Evolutionary conservation across 805 yeast genomes (phyloP).

Genomic region (Wickerhamomyces ciferrii): DNA sequence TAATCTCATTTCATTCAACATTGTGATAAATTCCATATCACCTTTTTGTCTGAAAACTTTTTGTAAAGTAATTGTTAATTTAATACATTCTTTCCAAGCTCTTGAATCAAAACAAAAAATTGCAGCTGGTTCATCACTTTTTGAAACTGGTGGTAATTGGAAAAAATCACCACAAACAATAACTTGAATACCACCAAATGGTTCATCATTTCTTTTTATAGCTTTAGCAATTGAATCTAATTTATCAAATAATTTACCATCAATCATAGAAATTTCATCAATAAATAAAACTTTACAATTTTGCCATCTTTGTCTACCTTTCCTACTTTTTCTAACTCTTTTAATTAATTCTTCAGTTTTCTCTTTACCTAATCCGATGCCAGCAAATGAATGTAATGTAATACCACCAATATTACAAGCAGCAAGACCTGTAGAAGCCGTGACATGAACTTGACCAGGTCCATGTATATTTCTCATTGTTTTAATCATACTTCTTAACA

Average conservation of each 20-base stretch:
- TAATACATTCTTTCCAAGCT: conserved; percentile 57
- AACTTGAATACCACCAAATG: conserved; percentile 80
- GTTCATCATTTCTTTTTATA: conserved; percentile 38
- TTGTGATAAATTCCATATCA: conserved; percentile 60
- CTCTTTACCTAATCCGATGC: conserved; percentile 69
- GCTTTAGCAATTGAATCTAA: conserved; percentile 54
- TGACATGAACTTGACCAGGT: conserved; percentile 55
- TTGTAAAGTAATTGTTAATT: conserved; percentile 50
- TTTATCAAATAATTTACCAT: conserved; percentile 61
- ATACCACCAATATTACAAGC: conserved; percentile 80
- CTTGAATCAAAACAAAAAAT: conserved; percentile 61
- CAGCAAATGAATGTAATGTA: conserved; percentile 72
- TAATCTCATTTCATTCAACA: conserved; percentile 70
- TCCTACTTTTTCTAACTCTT: conserved; percentile 48
- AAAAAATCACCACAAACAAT: conserved; percentile 78
- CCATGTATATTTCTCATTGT: conserved; percentile 41
- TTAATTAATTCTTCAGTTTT: conserved; percentile 38
- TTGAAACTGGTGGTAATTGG: conserved; percentile 71
- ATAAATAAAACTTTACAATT: conserved; percentile 54
- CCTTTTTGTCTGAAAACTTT: conserved; percentile 76
- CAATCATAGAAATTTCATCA: conserved; percentile 81
- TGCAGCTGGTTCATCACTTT: conserved; percentile 24
- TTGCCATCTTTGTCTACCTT: conserved; percentile 50
- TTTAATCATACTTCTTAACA: conserved; percentile 62
- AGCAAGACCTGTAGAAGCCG: conserved; percentile 84